Base-by-base conservation (phyloP, 2,329 filamentous ascomycete species). In the Teratosphaeria zuluensis region DNA sequence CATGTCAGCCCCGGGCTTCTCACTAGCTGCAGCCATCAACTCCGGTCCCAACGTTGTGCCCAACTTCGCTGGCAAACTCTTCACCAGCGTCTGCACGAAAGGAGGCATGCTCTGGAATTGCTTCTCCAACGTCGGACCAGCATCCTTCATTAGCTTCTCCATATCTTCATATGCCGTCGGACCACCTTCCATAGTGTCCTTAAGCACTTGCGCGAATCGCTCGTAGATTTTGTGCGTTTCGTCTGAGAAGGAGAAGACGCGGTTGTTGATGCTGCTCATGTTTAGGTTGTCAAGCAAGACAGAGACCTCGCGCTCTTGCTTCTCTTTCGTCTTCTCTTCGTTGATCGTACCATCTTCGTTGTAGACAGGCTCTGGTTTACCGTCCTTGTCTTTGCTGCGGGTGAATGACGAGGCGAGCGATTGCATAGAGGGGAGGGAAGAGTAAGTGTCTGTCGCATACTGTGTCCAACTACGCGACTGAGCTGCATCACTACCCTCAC, bases 131-230 rank as follows among this genome's bases (percentile, higher is more conserved):
- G 85, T 80, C n/a, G 77, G 74, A 62, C 85, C 83, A n/a, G 81
- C 83, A 58, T 84, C 82, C 9, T 78, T 84, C 63, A 87, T 77
- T 19, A 87, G 77, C 69, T 80, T 82, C 66, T 86, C 84, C n/a
- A 99, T 85, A 71, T 99, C 94, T 69, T 88, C 82, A 73, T 95
- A 96, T 2, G 94, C 94, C 0, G 92, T 96, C 2, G 94, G 94
- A 1, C 90, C 94, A 62, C 94, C 94, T 70, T 91, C 92, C 68
- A 94, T 84, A 16, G 96, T 82, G 71, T 99, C 94, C 71, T 92
- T 94, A 69, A 99, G 88, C 35, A 96, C 86, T 58, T 91, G 80
- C 1, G 90, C 95, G 79, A 99, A 99, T 62, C 86, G 84, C 57
- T 85, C 83, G 56, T 96, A 83, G 32, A 96, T 81, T 63, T 90